These are phyloP conservation scores for Talaromyces sp. DNA, from an alignment of 2,329 filamentous ascomycete species.

Conservation along the genomic window DNA sequence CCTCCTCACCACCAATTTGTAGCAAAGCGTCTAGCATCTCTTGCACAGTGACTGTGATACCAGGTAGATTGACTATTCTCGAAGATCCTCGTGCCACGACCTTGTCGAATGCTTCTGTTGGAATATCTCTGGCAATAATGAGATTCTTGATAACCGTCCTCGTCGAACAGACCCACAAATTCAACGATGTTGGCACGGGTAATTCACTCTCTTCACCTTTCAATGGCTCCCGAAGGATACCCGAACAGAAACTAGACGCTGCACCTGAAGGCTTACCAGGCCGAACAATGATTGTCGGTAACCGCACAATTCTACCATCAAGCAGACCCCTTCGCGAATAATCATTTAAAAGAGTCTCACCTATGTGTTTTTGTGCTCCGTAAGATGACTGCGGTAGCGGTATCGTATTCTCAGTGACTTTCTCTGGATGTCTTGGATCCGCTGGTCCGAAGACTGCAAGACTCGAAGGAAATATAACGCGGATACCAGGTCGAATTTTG, in stretches of 20 bases:
- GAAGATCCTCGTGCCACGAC: not conserved
- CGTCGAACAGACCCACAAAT: conserved; percentile 9
- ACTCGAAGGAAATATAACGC: conserved; percentile 13
- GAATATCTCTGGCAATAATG: conserved; percentile 1
- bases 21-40: conserved; percentile 6
- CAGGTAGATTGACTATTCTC: conserved; percentile 12
- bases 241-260: conserved; percentile 9
- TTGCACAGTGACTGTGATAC: conserved; percentile 9
- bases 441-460: conserved; percentile 6
- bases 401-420: conserved; percentile 4
- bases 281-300: conserved; percentile 7
- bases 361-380: conserved; percentile 4
- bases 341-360: conserved; percentile 3
- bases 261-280: conserved; percentile 7
- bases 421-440: not conserved
- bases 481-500: conserved; percentile 1
- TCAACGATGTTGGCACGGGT: conserved; percentile 1
- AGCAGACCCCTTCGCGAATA: not conserved
- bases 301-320: conserved; percentile 6
- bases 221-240: conserved; percentile 9
- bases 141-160: conserved; percentile 8
- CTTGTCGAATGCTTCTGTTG: conserved; percentile 1
- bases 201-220: conserved; percentile 7
- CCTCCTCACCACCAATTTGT: not conserved
- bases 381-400: conserved; percentile 11